Percentiles rank a stretch among this genome's conserved stretches.
These are phyloP conservation scores for Beauveria rudraprayagi DNA, from an alignment of 2,329 filamentous ascomycete species.

Conservation along the genomic window DNA sequence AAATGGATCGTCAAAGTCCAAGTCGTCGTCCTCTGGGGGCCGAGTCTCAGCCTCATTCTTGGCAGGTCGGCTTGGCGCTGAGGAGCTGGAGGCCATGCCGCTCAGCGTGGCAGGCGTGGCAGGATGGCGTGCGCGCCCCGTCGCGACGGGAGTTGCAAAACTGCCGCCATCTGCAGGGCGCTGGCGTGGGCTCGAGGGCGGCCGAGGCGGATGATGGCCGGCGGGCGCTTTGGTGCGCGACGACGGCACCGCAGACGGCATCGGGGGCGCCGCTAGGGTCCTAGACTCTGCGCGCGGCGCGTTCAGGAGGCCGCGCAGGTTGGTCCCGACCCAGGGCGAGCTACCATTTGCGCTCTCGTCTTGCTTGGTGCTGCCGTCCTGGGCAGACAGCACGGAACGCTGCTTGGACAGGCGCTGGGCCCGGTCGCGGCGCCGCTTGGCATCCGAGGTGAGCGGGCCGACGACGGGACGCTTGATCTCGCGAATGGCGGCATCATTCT, in stretches of 20 bases:
- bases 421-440: constrained; percentile 17
- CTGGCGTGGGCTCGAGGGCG: neutral
- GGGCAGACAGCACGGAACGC: constrained; percentile 14
- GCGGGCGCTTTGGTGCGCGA: constrained; percentile 15
- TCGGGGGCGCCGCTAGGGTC: neutral
- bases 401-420: constrained; percentile 19
- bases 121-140: neutral
- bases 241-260: neutral
- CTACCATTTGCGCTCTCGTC: constrained; percentile 3
- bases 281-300: constrained; percentile 26
- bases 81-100: neutral
- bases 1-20: constrained; percentile 28
- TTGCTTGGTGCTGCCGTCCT: neutral
- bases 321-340: constrained; percentile 23
- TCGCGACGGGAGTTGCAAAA: neutral
- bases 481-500: constrained; percentile 44
- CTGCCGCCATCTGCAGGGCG: neutral
- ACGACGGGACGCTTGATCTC: constrained; percentile 45
- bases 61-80: constrained; percentile 2
- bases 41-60: neutral
- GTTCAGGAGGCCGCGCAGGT: constrained; percentile 36
- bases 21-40: constrained; percentile 3
- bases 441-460: constrained; percentile 23
- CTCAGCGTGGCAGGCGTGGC: neutral
- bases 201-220: constrained; percentile 1